phyloP scores from a whole-genome alignment of 1,284 basidiomycete species.

The Apiotrichum siamense region DNA sequence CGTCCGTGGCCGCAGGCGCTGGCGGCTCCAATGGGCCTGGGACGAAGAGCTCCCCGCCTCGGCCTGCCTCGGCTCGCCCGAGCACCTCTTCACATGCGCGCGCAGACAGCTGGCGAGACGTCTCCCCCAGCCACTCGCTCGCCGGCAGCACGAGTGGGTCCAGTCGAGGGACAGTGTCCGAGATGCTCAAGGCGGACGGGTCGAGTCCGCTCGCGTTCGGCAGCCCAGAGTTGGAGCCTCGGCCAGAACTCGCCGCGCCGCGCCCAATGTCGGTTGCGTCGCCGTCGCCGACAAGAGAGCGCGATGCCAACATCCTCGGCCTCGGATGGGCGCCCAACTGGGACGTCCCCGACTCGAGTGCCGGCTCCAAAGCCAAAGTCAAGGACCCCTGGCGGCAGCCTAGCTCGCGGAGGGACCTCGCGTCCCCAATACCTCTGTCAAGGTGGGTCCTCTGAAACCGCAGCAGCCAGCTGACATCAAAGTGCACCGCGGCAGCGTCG shows the following conservation, averaged over 20 bases:
- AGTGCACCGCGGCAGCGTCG: conserved; percentile 27
- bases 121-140: conserved; percentile 22
- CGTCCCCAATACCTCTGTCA: conserved; percentile 2
- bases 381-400: conserved; percentile 25
- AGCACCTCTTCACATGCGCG: background rate
- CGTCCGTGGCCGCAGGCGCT: conserved; percentile 10
- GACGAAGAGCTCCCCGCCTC: conserved; percentile 18
- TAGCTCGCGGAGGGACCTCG: conserved; percentile 25
- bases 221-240: conserved; percentile 29
- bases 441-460: background rate
- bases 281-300: conserved; percentile 9
- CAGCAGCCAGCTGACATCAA: too few relatives aligned
- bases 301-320: conserved; percentile 35
- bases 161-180: conserved; percentile 14
- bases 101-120: background rate
- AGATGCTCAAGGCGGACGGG: conserved; percentile 12
- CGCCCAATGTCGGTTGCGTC: conserved; percentile 16
- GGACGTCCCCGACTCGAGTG: conserved; percentile 20
- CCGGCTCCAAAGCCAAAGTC: conserved; percentile 29
- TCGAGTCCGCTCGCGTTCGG: conserved; percentile 35
- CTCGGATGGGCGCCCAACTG: conserved; percentile 30
- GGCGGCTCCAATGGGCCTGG: conserved; percentile 10
- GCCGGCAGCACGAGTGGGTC: conserved; percentile 17
- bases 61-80: background rate
- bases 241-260: conserved; percentile 15